Percentiles rank a stretch among this genome's conserved stretches.
phyloP scores from a whole-genome alignment of 148 eudicot species.

The Arbutus unedo region DNA sequence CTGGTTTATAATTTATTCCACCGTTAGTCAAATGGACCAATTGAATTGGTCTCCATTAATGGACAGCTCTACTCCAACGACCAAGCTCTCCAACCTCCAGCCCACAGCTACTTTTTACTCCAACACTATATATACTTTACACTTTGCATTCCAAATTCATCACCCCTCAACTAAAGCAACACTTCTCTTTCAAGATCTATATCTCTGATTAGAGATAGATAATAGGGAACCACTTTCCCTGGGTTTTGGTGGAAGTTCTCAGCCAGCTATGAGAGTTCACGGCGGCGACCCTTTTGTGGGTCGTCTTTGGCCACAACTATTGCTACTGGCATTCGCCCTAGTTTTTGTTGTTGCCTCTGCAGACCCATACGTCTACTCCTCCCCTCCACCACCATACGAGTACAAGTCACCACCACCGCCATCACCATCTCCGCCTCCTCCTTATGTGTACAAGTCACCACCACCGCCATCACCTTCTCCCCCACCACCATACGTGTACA shows the following conservation, averaged over 20 bases:
- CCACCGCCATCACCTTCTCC: background rate
- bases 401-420: background rate
- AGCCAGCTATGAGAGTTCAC: slow-evolving; percentile 21
- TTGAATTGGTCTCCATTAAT: slow-evolving; percentile 12
- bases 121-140: background rate
- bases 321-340: slow-evolving; percentile 14
- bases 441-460: background rate
- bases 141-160: background rate
- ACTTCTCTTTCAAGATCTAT: background rate
- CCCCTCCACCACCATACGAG: background rate
- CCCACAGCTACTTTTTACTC: background rate
- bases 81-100: background rate
- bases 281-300: slow-evolving; percentile 21
- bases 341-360: slow-evolving; percentile 7
- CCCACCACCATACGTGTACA: background rate
- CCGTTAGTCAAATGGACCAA: background rate
- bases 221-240: background rate
- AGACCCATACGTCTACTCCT: slow-evolving; percentile 8
- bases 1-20: background rate
- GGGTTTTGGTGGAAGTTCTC: background rate
- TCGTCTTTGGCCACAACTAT: slow-evolving; percentile 15
- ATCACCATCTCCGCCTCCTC: background rate
- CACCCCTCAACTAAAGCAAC: background rate
- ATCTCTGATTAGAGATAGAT: background rate
- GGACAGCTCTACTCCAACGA: slow-evolving; percentile 24